Evolutionary conservation across 1,284 basidiomycete genomes (phyloP).

Genomic region (Ceratobasidium sp.): DNA sequence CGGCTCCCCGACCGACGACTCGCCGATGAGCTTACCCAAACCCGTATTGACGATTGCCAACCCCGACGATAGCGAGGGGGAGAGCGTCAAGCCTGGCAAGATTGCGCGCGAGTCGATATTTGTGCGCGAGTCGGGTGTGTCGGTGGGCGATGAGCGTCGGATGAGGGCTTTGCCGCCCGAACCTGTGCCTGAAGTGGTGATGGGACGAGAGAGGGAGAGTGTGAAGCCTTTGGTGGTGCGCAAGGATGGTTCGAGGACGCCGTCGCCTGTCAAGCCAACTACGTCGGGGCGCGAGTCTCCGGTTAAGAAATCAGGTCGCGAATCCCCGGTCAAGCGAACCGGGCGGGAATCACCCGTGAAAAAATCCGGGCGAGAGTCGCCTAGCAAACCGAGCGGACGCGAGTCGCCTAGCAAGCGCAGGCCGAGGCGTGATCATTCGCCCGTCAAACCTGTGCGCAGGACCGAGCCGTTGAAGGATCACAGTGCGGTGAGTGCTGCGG

Average conservation of each 20-base stretch:
- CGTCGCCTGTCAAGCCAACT: conserved; percentile 18
- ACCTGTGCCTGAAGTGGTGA: background rate
- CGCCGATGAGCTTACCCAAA: conserved; percentile 19
- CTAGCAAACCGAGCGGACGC: background rate
- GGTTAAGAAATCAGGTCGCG: background rate
- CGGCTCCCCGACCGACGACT: conserved; percentile 30
- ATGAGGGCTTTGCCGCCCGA: background rate
- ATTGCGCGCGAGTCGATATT: background rate
- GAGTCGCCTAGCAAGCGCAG: background rate
- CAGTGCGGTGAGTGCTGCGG: conserved; percentile 15
- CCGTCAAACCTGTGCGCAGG: conserved; percentile 18
- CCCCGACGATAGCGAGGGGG: conserved; percentile 11
- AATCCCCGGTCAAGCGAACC: background rate
- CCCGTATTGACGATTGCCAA: conserved; percentile 27
- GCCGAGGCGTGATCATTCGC: conserved; percentile 15
- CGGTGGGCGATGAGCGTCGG: too few relatives aligned
- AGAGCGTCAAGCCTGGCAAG: background rate
- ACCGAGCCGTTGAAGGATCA: conserved; percentile 36
- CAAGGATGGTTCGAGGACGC: conserved; percentile 28
- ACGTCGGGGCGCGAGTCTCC: conserved; percentile 19
- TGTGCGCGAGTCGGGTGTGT: too few relatives aligned
- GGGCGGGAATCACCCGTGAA: conserved; percentile 17
- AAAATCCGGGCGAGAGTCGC: background rate
- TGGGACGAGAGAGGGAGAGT: background rate
- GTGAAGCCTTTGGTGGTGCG: conserved; percentile 29